Conservation (phyloP, 345 rosid genomes). For the Syzygium aromaticum region DNA sequence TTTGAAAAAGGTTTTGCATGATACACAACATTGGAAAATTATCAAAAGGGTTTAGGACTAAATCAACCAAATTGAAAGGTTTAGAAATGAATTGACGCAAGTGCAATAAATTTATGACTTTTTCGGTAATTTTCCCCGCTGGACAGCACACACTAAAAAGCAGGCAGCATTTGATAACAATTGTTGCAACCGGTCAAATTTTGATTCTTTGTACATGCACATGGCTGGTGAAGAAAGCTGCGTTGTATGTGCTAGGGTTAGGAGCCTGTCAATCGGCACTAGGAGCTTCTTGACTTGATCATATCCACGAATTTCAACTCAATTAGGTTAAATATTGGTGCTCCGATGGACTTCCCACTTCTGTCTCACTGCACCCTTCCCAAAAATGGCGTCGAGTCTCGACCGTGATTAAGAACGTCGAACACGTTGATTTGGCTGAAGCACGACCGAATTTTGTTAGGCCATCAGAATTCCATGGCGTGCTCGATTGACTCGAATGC, state of each 20-base stretch:
- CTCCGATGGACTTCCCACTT: neutral
- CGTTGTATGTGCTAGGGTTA: neutral
- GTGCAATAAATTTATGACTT: neutral
- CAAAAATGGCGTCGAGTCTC: neutral
- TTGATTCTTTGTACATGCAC: neutral
- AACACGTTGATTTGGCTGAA: neutral
- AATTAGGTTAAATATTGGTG: neutral
- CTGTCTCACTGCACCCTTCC: neutral
- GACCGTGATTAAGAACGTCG: neutral
- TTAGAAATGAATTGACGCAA: neutral
- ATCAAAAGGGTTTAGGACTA: neutral
- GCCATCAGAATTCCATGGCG: neutral
- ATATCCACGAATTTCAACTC: neutral
- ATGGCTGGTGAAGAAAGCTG: neutral
- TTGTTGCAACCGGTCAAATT: neutral
- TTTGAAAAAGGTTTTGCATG: too few species aligned
- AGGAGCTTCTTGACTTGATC: neutral
- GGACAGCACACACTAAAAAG: neutral
- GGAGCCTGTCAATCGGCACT: neutral
- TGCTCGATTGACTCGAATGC: neutral
- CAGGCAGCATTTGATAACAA: neutral
- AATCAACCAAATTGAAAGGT: rapidly evolving
- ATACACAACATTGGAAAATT: neutral
- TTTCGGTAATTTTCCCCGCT: neutral
- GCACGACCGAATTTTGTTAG: neutral